Evolutionary conservation across 768 basidiomycete genomes (phyloP), one percentile per base, ranked within the genome.

Genomic region (Steccherinum ochraceum): DNA sequence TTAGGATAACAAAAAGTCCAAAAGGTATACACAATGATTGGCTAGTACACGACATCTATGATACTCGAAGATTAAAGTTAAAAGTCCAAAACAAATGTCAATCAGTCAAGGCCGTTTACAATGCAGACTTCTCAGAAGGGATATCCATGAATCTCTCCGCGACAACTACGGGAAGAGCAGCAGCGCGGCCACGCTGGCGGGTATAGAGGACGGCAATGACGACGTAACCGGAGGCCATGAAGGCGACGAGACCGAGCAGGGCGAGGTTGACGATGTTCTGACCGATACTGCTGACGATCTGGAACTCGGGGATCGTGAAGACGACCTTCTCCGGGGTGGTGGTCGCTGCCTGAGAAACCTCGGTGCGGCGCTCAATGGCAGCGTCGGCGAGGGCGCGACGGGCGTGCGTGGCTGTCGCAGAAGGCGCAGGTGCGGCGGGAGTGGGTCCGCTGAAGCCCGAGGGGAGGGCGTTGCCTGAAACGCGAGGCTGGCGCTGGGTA

Each of bases 401-500:
- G 50, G 24, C n/a, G 48, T 19, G 44, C 16, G 49, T 21, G 20
- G 49, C 11, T 21, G 24, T 25, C 44, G 50, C 50, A 24, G 48
- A 12, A 19, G 45, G 39, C 43, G 51, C 26, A 40, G 44, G 46
- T 24, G 23, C 45, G 25, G 19, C 23, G 41, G n/a, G n/a, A n/a
- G n/a, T 39, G 11, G 35, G n/a, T 39, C 35, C 35, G 35, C 35
- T 39, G 23, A 27, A 13, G 47, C 45, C 45, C 18, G 42, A 40
- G 45, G 64, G 60, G 39, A 62, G 56, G 12, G 60, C 62, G 51
- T 64, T 65, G 27, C 48, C 57, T 11, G 59, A 45, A 19, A 57
- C 54, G 41, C 60, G 61, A 19, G 64, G 64, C 54, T 64, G 61
- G 42, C 52, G 63, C 56, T 65, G 63, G n/a, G 50, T 49, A 12